Evolutionary conservation across 345 rosid species (phyloP), one percentile per base, ranked within the genome.

Genomic region (Mangifera indica): DNA sequence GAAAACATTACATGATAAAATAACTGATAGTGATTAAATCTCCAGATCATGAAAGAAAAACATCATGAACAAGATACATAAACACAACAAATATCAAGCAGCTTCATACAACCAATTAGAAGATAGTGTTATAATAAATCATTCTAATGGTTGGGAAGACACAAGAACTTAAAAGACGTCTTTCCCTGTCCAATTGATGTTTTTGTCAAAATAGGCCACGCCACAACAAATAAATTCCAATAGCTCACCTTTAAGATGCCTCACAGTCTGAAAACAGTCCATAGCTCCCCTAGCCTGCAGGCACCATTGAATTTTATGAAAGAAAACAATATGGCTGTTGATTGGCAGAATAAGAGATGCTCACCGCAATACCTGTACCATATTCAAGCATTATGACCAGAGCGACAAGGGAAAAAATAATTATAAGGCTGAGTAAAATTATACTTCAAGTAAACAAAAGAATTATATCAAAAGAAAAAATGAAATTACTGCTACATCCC

Each of bases 291-390:
- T 83, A 81, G 64, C 85, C 86, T 63, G 48, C 69, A 32, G 76
- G 85, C 77, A 81, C 78, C 86, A 92, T 79, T 70, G 79, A 91
- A 77, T 79, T 80, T 70, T 72, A 77, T 61, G 76, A 74, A 70
- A 60, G 69, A 62, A 76, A 78, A 74, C 66, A 66, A 71, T 34
- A 76, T 7, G n/a, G 59, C 71, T 66, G 79, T 72, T 71, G 60
- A 74, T 58, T 64, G 67, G 10, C 54, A n/a, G 59, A 60, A 57
- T 63, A 54, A 63, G 40, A 59, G 52, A 55, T 67, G 45, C 66
- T 70, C 66, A 68, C 18, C 54, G 68, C 56, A 53, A 22, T 44
- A 65, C 82, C 84, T 83, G 77, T 24, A 60, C 17, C 63, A 73
- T 22, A 21, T 60, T 68, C 52, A 76, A 55, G 66, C 51, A 49